These are phyloP conservation scores for Diophrys sp. DNA, from an alignment of 73 alveolate species.

Conservation along the genomic window DNA sequence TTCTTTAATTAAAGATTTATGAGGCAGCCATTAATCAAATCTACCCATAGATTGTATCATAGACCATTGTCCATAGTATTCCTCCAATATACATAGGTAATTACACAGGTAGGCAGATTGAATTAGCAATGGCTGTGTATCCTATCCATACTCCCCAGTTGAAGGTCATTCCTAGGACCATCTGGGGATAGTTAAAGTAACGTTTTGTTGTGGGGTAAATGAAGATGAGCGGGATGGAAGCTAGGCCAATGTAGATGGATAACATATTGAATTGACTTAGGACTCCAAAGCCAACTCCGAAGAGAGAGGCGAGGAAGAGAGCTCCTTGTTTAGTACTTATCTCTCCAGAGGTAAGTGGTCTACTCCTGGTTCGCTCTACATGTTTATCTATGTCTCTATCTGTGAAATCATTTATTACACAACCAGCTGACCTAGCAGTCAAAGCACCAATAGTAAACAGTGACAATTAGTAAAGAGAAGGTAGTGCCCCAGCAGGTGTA, in stretches of 20 bases:
- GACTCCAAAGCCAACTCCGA: slow-evolving; percentile 44
- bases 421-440: slow-evolving; percentile 89
- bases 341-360: slow-evolving; percentile 92
- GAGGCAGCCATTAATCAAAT: too few species aligned
- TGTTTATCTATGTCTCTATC: slow-evolving; percentile 83
- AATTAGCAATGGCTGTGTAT: slow-evolving; percentile 65
- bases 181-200: slow-evolving; percentile 71
- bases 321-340: slow-evolving; percentile 50
- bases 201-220: slow-evolving; percentile 83
- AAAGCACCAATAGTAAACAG: slow-evolving; percentile 77
- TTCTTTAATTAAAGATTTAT: too few species aligned
- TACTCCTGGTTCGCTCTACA: slow-evolving; percentile 71
- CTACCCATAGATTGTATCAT: slow-evolving; percentile 89
- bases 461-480: slow-evolving; percentile 30
- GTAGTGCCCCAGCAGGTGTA: slow-evolving; percentile 48
- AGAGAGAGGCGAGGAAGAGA: slow-evolving; percentile 33
- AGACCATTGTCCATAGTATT: slow-evolving; percentile 73
- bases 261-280: slow-evolving; percentile 30
- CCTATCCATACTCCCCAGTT: slow-evolving; percentile 83
- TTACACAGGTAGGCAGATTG: slow-evolving; percentile 38
- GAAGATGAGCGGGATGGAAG: slow-evolving; percentile 72
- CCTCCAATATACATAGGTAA: slow-evolving; percentile 73
- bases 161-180: slow-evolving; percentile 74
- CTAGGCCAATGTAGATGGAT: slow-evolving; percentile 23
- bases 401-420: slow-evolving; percentile 81